Percentiles rank a stretch among this genome's conserved stretches.
Evolutionary conservation across 2,329 filamentous ascomycete genomes (phyloP).

Genomic region (Aspergillus neoniger): DNA sequence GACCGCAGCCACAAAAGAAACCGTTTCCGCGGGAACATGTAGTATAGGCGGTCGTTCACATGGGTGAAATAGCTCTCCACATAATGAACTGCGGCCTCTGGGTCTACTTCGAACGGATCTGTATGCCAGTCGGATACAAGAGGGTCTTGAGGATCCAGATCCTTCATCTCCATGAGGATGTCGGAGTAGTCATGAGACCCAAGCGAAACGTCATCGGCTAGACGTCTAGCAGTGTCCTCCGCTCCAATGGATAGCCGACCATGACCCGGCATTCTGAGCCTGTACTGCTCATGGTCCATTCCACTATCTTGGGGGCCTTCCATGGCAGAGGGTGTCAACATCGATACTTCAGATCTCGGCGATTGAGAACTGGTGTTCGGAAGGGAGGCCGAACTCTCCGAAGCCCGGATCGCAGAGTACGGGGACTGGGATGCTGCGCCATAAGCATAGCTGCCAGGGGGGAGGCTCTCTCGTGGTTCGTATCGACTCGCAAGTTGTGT

Average conservation of each 20-base stretch:
- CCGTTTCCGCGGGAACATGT: constrained; percentile 56
- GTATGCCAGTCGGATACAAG: constrained; percentile 46
- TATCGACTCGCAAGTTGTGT: constrained; percentile 26
- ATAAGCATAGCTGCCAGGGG: constrained; percentile 19
- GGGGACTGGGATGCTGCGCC: constrained; percentile 27
- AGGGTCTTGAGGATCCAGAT: constrained; percentile 33
- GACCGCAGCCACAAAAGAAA: constrained; percentile 59
- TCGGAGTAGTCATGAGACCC: constrained; percentile 31
- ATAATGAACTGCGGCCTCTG: constrained; percentile 53
- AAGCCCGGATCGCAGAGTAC: constrained; percentile 35
- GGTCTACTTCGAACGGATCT: constrained; percentile 57
- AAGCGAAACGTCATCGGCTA: constrained; percentile 15
- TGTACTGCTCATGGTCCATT: constrained; percentile 29
- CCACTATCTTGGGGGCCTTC: constrained; percentile 28
- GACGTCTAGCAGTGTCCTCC: constrained; percentile 19
- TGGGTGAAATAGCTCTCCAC: constrained; percentile 60
- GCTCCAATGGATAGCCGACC: constrained; percentile 17
- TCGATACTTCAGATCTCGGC: constrained; percentile 32
- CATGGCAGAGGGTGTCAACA: constrained; percentile 30
- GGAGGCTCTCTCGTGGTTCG: constrained; percentile 25
- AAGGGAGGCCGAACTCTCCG: constrained; percentile 33
- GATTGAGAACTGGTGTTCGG: constrained; percentile 34
- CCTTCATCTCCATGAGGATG: constrained; percentile 34
- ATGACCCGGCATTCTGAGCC: constrained; percentile 23
- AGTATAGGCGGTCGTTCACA: constrained; percentile 56